These are phyloP conservation scores for Arthrobotrys iridis DNA, from an alignment of 2,329 filamentous ascomycete species.

Conservation along the genomic window DNA sequence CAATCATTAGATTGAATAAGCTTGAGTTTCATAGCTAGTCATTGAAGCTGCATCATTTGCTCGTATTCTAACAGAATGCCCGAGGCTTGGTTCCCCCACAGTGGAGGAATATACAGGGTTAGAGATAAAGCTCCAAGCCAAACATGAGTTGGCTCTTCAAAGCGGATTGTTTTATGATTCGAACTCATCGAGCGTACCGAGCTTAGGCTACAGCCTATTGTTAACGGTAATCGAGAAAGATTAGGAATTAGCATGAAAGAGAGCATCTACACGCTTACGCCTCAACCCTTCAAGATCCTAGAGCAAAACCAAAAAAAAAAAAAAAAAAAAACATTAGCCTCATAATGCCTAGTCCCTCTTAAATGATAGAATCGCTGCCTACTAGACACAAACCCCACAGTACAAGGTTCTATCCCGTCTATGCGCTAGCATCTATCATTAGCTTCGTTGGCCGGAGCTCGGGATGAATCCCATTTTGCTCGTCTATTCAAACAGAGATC, in stretches of 20 bases:
- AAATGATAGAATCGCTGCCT: conserved; percentile 37
- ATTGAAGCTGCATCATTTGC: neutral
- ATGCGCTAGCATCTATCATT: conserved; percentile 47
- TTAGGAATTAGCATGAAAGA: neutral
- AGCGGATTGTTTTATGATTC: neutral
- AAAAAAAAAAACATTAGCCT: conserved; percentile 35
- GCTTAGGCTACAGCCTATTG: conserved; percentile 17
- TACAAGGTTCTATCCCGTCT: conserved; percentile 44
- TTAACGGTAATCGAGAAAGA: neutral
- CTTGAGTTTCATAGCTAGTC: neutral
- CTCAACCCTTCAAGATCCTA: neutral
- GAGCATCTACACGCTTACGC: conserved; percentile 8
- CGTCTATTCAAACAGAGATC: conserved; percentile 45
- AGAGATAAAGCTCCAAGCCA: conserved; percentile 7
- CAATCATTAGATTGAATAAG: neutral
- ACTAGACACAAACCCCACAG: conserved; percentile 31
- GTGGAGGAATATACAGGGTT: conserved; percentile 24
- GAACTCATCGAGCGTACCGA: conserved; percentile 4
- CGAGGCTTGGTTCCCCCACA: conserved; percentile 37
- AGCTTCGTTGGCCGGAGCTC: conserved; percentile 53
- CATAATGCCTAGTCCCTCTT: conserved; percentile 7
- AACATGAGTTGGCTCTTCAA: neutral
- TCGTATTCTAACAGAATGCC: conserved; percentile 42
- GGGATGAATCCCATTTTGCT: conserved; percentile 51
- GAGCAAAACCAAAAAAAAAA: conserved; percentile 8